Percentiles rank a stretch among this genome's conserved stretches.
phyloP scores from a whole-genome alignment of 2,329 filamentous ascomycete genomes.

The Meredithiella fracta region DNA sequence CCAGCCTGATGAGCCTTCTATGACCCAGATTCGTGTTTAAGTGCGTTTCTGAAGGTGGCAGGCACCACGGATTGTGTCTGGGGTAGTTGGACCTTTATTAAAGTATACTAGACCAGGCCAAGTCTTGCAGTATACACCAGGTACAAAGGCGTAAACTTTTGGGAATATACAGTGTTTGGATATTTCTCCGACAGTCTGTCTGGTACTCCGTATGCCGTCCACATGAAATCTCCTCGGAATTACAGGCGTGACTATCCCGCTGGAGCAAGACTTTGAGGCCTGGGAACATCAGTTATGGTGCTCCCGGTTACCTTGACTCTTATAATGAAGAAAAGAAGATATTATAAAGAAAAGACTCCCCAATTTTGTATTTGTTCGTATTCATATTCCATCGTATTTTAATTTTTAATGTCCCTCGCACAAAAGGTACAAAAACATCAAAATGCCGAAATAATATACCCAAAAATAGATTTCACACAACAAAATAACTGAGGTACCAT shows the following conservation, averaged over 20 bases:
- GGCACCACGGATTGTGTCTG: background rate
- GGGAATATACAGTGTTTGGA: background rate
- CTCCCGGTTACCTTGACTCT: no score
- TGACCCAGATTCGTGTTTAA: conserved; percentile 41
- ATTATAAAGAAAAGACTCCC: no score
- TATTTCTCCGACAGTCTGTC: background rate
- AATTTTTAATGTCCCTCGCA: background rate
- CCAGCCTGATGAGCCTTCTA: conserved; percentile 30
- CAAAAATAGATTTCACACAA: background rate
- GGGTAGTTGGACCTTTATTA: background rate
- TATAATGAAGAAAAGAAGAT: no score
- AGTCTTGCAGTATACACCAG: background rate
- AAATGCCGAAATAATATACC: conserved; percentile 27
- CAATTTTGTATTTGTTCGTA: background rate
- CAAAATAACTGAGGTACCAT: no score
- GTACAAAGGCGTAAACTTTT: background rate
- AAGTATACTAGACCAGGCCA: background rate
- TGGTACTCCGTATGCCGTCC: no score
- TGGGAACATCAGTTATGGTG: no score
- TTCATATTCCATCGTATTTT: background rate
- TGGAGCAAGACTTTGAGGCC: no score
- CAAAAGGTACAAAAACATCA: conserved; percentile 19
- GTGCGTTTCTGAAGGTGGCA: background rate
- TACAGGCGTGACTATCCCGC: no score
- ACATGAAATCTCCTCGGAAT: no score